phyloP scores from a whole-genome alignment of 208 protist species.

The Leishmania guyanensis region DNA sequence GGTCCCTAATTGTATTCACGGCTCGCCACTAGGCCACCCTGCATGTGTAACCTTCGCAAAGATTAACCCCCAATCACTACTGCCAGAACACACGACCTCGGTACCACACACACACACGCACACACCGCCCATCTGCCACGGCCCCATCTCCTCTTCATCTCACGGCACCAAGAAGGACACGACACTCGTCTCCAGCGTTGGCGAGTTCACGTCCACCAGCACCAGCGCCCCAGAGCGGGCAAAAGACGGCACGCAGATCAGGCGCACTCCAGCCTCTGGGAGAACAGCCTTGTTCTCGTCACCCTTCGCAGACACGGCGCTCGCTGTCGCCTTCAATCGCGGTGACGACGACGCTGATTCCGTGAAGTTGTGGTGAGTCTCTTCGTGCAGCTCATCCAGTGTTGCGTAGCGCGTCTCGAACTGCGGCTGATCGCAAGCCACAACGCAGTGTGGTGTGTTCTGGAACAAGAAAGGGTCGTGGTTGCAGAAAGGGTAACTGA shows the following conservation, averaged over 20 bases:
- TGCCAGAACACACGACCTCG: background rate
- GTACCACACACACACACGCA: background rate
- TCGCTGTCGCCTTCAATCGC: constrained; percentile 1
- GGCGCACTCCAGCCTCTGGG: constrained; percentile 47
- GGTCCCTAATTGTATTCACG: background rate
- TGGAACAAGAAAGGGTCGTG: constrained; percentile 88
- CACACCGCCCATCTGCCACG: background rate
- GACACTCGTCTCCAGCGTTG: constrained; percentile 52
- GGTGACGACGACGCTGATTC: constrained; percentile 5
- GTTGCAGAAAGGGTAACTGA: constrained; percentile 89
- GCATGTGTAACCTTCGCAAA: too few relatives aligned
- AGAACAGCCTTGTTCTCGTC: constrained; percentile 18
- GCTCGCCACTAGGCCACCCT: background rate
- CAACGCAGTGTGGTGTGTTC: constrained; percentile 74
- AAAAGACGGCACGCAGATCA: constrained; percentile 85
- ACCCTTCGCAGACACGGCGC: background rate
- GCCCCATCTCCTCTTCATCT: background rate
- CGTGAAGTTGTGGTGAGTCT: constrained; percentile 21
- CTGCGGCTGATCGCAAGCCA: constrained; percentile 86
- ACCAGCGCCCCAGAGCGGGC: constrained; percentile 57
- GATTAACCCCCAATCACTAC: background rate
- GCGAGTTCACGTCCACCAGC: constrained; percentile 80
- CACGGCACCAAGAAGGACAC: constrained; percentile 39
- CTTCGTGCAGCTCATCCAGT: constrained; percentile 36
- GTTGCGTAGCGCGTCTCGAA: constrained; percentile 73